Conservation (phyloP, 1,139 yeast genomes). For the Taiozyma sp. region DNA sequence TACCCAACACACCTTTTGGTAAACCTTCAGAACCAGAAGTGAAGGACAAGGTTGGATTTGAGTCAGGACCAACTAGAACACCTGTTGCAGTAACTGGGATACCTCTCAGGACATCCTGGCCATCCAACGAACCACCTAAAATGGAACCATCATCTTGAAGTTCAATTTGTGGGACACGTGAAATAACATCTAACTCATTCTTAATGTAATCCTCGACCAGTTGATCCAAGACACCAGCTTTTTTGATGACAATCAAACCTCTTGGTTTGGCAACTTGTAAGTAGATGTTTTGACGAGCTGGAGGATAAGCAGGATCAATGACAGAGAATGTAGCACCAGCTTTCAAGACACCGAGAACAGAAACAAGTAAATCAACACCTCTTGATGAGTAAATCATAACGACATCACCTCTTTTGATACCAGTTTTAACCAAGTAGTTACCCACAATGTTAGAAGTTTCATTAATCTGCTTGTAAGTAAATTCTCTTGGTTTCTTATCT, state of each 20-base stretch:
- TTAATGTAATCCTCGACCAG: conserved; percentile 72
- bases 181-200: conserved; percentile 62
- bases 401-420: conserved; percentile 85
- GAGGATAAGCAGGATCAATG: conserved; percentile 98
- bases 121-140: conserved; percentile 44
- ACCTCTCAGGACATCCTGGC: conserved; percentile 46
- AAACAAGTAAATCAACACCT: conserved; percentile 94
- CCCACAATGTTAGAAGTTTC: conserved; percentile 95
- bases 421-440: conserved; percentile 74
- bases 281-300: conserved; percentile 92
- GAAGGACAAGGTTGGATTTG: conserved; percentile 92
- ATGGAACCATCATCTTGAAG: conserved; percentile 73
- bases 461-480: conserved; percentile 80
- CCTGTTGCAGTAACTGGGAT: conserved; percentile 63
- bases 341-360: conserved; percentile 95
- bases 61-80: conserved; percentile 95
- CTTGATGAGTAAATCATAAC: conserved; percentile 97
- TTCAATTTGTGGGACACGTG: conserved; percentile 73
- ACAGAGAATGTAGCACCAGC: conserved; percentile 99
- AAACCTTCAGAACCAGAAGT: conserved; percentile 99
- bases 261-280: conserved; percentile 88
- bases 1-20: conserved; percentile 97
- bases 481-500: conserved; percentile 55
- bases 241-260: conserved; percentile 82
- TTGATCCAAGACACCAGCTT: conserved; percentile 79